phyloP scores from a whole-genome alignment of 1,139 yeast species.

The Nakaseomyces glabratus region DNA sequence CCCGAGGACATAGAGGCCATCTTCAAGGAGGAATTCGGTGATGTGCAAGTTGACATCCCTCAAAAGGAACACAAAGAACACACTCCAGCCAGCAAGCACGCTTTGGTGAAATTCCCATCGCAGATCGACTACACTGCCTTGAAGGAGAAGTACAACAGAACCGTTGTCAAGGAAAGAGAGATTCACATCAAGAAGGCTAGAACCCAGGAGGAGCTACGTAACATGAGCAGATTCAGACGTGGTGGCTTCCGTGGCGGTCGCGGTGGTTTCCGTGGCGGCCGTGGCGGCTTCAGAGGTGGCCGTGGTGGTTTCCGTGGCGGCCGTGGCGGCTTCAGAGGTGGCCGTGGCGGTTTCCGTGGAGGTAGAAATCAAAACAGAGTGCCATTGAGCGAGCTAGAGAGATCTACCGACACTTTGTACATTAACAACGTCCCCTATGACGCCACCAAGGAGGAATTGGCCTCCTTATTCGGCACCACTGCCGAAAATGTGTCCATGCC shows the following conservation, averaged over 20 bases:
- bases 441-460: conserved; percentile 29
- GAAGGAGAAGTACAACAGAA: conserved; percentile 27
- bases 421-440: conserved; percentile 30
- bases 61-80: conserved; percentile 22
- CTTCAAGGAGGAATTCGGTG: conserved; percentile 23
- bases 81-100: conserved; percentile 26
- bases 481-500: conserved; percentile 28
- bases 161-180: conserved; percentile 26
- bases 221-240: conserved; percentile 12
- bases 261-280: conserved; percentile 13
- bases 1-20: conserved; percentile 24
- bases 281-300: conserved; percentile 13
- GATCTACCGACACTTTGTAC: conserved; percentile 29
- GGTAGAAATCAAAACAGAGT: conserved; percentile 22
- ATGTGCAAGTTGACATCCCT: conserved; percentile 28
- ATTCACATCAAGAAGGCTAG: conserved; percentile 29
- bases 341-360: conserved; percentile 17
- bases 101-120: conserved; percentile 28
- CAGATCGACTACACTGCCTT: conserved; percentile 27
- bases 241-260: conserved; percentile 13
- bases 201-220: conserved; percentile 21
- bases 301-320: conserved; percentile 16
- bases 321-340: conserved; percentile 16
- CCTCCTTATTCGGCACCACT: conserved; percentile 26
- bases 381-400: conserved; percentile 30